Evolutionary conservation across 2,329 filamentous ascomycete genomes (phyloP), one percentile per base, ranked within the genome.

Genomic region (Fusarium sacchari): DNA sequence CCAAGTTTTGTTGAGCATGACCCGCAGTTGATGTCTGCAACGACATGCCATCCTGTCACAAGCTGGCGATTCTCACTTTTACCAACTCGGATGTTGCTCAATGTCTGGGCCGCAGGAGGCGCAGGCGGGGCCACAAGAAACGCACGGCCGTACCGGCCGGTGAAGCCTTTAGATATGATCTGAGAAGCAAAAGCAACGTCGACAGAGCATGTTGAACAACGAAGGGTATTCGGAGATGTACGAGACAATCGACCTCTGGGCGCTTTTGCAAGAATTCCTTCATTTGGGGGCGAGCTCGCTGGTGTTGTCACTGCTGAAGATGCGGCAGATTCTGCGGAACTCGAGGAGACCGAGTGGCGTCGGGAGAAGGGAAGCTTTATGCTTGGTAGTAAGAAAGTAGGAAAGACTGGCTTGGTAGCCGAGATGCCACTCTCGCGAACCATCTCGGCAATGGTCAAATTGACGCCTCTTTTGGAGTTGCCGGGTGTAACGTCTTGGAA

Each of bases 101-200:
- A 82, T 49, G 80, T 76, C 55, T 76, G 71, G 26, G 77, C 69
- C 40, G 72, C 75, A 24, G 74, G 75, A 26, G 67, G 69, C n/a
- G 76, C 68, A 32, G 78, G 76, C 26, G 83, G 84, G 52, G 87
- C 83, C 55, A 92, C 88, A 55, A 93, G 86, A 77, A 88, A 91
- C 18, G 90, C 90, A 30, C 90, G 87, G 11, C 91, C 91, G 79
- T 91, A 87, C 26, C 90, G 89, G 24, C 91, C 91, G 1, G 88
- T 91, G 82, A 92, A 93, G 71, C 89, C 88, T 79, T 92, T 92
- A 71, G 87, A 89, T 43, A 92, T 86, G 67, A 92, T 88, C 79
- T 92, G 90, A 18, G 87, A 85, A 22, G 84, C 79, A 76, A 89
- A 89, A 24, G 89, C 90, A n/a, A 92, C 79, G 79, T 92, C 89